A percentile compares a stretch with the other conserved stretches of the same genome.
Conservation (phyloP, 1,284 basidiomycete species). For the Naganishia albida region DNA sequence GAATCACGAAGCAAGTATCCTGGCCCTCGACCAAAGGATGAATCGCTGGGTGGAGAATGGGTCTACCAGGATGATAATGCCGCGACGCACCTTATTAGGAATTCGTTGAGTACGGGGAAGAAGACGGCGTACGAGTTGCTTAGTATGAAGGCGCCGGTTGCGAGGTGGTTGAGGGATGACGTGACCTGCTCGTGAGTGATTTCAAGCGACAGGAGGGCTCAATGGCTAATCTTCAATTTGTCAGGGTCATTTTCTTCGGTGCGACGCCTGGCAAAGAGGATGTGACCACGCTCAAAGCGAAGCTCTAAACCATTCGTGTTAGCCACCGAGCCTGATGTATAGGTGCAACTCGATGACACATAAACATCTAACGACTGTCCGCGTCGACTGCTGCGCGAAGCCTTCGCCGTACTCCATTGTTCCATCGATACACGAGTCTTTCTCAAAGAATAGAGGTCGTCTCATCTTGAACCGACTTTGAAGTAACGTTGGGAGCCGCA, state of each 20-base stretch:
- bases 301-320: background rate
- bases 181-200: slow-evolving; percentile 80
- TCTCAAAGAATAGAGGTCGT: too few relatives aligned
- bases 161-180: slow-evolving; percentile 81
- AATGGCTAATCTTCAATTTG: background rate
- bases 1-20: slow-evolving; percentile 44
- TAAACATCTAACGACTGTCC: too few relatives aligned
- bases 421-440: too few relatives aligned
- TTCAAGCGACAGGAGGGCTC: background rate
- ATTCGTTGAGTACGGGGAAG: slow-evolving; percentile 64
- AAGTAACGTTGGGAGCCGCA: too few relatives aligned
- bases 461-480: too few relatives aligned
- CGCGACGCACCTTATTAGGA: slow-evolving; percentile 87
- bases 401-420: too few relatives aligned
- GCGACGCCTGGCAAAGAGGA: background rate
- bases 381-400: too few relatives aligned
- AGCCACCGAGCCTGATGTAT: background rate
- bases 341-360: too few relatives aligned
- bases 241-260: slow-evolving; percentile 43
- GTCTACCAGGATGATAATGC: slow-evolving; percentile 83
- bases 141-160: slow-evolving; percentile 80
- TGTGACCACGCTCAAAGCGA: slow-evolving; percentile 7
- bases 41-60: slow-evolving; percentile 60
- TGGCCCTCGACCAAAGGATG: slow-evolving; percentile 33
- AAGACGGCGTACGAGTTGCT: slow-evolving; percentile 66